These are phyloP conservation scores for Dictyostelium intermedium DNA, from an alignment of 78 protist genomes.

Conservation along the genomic window DNA sequence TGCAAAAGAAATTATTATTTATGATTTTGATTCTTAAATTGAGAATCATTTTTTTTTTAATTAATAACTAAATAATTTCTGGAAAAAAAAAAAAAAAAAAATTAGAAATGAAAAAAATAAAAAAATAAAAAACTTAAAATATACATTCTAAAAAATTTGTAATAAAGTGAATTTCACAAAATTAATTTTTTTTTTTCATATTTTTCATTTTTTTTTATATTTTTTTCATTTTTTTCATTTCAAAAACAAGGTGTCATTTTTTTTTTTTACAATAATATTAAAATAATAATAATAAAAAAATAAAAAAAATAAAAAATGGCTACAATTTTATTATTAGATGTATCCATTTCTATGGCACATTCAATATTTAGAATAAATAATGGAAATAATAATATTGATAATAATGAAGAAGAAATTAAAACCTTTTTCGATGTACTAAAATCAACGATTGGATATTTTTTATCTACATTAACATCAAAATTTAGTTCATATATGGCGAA, in stretches of 20 bases:
- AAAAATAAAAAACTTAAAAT: neutral
- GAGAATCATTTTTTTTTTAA: neutral
- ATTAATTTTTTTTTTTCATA: too few species aligned
- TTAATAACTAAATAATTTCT: too few species aligned
- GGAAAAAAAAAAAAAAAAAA: neutral
- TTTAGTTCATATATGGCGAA: conserved; percentile 13
- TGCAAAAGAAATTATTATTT: conserved; percentile 73
- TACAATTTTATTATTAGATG: conserved; percentile 18
- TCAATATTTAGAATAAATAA: neutral
- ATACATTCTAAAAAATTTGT: too few species aligned
- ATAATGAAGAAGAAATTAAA: neutral
- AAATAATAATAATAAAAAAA: too few species aligned
- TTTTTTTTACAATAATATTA: too few species aligned
- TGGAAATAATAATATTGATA: too few species aligned
- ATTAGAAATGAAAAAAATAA: neutral
- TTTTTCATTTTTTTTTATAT: neutral
- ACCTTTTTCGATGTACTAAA: conserved; percentile 28
- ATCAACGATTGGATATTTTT: neutral
- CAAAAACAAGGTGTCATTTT: too few species aligned
- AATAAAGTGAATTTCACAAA: too few species aligned
- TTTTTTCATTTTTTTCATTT: too few species aligned
- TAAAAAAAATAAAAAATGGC: neutral
- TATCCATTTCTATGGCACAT: conserved; percentile 29
- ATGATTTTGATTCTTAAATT: conserved; percentile 59
- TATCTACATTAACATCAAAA: neutral